Percentiles rank a stretch among this genome's conserved stretches.
Evolutionary conservation across 83 land plant species (phyloP).

Genomic region (Picea abies): DNA sequence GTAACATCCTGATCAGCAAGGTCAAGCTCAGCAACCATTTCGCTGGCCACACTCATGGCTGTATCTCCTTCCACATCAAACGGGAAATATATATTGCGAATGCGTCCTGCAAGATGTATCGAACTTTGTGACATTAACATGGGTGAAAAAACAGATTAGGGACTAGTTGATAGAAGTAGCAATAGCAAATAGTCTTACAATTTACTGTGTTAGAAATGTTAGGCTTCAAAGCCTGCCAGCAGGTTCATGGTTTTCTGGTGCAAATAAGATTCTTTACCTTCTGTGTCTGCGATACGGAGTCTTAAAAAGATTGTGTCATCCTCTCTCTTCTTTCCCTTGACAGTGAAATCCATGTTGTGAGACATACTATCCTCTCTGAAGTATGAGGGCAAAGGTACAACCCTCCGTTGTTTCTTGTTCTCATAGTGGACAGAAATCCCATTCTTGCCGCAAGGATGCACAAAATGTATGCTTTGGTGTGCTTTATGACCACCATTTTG

Average conservation of each 20-base stretch:
- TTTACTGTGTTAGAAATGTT: background rate
- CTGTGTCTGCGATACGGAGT: slow-evolving; percentile 62
- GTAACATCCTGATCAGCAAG: slow-evolving; percentile 73
- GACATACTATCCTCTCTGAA: background rate
- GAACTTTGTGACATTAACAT: background rate
- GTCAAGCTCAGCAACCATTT: slow-evolving; percentile 83
- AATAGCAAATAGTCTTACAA: background rate
- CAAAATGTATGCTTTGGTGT: background rate
- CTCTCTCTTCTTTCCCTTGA: slow-evolving; percentile 67
- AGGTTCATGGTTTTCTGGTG: slow-evolving; percentile 2
- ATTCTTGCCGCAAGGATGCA: background rate
- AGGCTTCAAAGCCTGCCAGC: background rate
- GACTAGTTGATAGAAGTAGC: background rate
- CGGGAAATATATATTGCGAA: slow-evolving; percentile 77
- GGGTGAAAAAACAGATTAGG: background rate
- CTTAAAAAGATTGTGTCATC: slow-evolving; percentile 64
- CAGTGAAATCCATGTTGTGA: slow-evolving; percentile 43
- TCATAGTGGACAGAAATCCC: background rate
- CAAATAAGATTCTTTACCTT: slow-evolving; percentile 33
- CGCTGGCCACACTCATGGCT: slow-evolving; percentile 73
- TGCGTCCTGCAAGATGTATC: slow-evolving; percentile 41
- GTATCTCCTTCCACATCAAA: slow-evolving; percentile 73
- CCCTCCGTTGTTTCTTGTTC: background rate
- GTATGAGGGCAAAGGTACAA: slow-evolving; percentile 1
- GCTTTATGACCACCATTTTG: background rate